Evolutionary conservation across 805 yeast genomes (phyloP).

Genomic region (Wickerhamomyces bisporus): DNA sequence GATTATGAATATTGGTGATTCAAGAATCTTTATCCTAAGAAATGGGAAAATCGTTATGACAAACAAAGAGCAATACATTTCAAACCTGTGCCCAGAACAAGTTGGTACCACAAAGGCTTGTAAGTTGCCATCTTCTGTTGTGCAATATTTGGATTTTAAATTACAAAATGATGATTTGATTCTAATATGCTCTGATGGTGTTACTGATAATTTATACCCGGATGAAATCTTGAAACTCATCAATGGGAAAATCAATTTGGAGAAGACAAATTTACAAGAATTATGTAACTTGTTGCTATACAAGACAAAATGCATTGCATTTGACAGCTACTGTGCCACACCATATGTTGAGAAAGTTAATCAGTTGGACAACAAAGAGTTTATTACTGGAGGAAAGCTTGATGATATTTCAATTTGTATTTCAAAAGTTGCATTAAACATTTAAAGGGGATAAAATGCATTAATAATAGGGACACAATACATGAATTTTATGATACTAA

Average conservation of each 20-base stretch:
- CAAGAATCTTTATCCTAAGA: slow-evolving; percentile 42
- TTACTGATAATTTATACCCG: slow-evolving; percentile 46
- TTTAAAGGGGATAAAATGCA: not conserved
- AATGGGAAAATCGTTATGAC: slow-evolving; percentile 37
- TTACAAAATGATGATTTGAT: slow-evolving; percentile 38
- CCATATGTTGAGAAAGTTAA: slow-evolving; percentile 51
- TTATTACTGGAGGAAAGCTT: slow-evolving; percentile 46
- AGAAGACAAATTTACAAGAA: slow-evolving; percentile 29
- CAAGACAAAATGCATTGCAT: slow-evolving; percentile 44
- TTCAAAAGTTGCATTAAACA: slow-evolving; percentile 34
- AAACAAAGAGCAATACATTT: slow-evolving; percentile 42
- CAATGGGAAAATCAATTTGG: slow-evolving; percentile 27
- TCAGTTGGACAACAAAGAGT: slow-evolving; percentile 27
- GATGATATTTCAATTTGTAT: slow-evolving; percentile 51
- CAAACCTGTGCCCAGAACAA: slow-evolving; percentile 46
- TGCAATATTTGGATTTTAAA: slow-evolving; percentile 38
- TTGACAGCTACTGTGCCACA: slow-evolving; percentile 46
- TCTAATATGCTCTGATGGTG: slow-evolving; percentile 48
- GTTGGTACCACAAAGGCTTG: slow-evolving; percentile 45
- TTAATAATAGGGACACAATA: not conserved
- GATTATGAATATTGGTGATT: slow-evolving; percentile 49
- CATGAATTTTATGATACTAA: no score
- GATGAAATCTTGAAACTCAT: slow-evolving; percentile 39
- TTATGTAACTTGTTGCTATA: slow-evolving; percentile 37
- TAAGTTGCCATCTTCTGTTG: slow-evolving; percentile 41